Conservation (phyloP, 495 filamentous ascomycete species). For the Acidiella bohemica region DNA sequence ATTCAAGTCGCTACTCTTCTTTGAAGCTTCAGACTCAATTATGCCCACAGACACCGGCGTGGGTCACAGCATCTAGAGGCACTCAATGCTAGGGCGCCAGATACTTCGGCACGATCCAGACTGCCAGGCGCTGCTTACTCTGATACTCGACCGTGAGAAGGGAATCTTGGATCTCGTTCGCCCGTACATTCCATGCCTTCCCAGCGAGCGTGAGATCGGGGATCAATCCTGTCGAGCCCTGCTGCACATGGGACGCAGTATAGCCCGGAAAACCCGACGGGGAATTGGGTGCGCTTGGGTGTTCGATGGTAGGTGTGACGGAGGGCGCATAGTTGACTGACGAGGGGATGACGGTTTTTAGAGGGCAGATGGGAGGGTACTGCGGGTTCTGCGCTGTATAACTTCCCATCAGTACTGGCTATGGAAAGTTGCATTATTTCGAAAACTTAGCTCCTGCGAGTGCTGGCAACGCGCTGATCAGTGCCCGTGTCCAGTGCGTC, state of each 20-base stretch:
- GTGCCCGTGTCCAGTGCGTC: too few relatives aligned
- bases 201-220: slow-evolving; percentile 14
- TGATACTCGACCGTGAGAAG: slow-evolving; percentile 17
- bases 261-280: slow-evolving; percentile 14
- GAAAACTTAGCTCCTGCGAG: too few relatives aligned
- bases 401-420: too few relatives aligned
- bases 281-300: slow-evolving; percentile 14
- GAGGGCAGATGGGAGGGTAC: slow-evolving; percentile 9
- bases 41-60: slow-evolving; percentile 5
- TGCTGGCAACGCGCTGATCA: too few relatives aligned
- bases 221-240: slow-evolving; percentile 5
- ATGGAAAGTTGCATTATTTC: too few relatives aligned
- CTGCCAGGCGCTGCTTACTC: slow-evolving; percentile 11
- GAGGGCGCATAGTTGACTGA: slow-evolving; percentile 15
- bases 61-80: slow-evolving; percentile 13
- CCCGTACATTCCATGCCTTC: slow-evolving; percentile 8
- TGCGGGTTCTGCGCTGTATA: slow-evolving; percentile 9
- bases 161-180: slow-evolving; percentile 9
- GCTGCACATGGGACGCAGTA: slow-evolving; percentile 7
- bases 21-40: slow-evolving; percentile 4
- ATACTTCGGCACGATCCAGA: slow-evolving; percentile 18
- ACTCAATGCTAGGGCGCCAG: slow-evolving; percentile 14
- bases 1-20: slow-evolving; percentile 13
- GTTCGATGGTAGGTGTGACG: slow-evolving; percentile 14
- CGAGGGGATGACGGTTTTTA: slow-evolving; percentile 12